Base-by-base conservation (phyloP, 192 early-diverging fungal genomes). In the Haplosporangium gracile region DNA sequence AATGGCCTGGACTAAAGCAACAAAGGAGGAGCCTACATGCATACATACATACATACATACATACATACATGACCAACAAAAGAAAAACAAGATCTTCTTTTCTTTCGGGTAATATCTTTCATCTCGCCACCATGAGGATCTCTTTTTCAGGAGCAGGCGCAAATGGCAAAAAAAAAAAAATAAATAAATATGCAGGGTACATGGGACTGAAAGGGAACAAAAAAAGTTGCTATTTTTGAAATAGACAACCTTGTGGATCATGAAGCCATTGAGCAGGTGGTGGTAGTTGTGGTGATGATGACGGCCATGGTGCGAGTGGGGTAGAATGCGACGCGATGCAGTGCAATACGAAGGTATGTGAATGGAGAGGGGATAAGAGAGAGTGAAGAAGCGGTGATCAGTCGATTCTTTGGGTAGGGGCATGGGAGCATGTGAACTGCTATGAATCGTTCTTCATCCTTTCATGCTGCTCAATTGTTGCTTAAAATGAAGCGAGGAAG, bases 401-500 rank as follows among this genome's bases (percentile, higher is more conserved):
- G 60, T 65, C 60, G 26, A 65, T 65, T 65, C 60, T 65, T 65
- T 65, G 60, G 60, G 60, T 10, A 65, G 60, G 60, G 60, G 60
- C 60, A 65, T 34, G 60, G 32, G 60, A 65, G 26, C 60, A 65
- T 65, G 60, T 65, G 60, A 65, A 65, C 60, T 29, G 60, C 60
- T 10, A 15, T 32, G 20, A 38, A 42, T 70, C 22, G 40, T 70
- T 70, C 40, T 42, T 38, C 18, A 40, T 70, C 40, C 24, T 70
- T 70, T 24, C 40, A 42, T 70, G 69, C 38, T 40, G 69, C 69
- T 65, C 60, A 65, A 65, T 34, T 65, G 10, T 51, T 22, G 20
- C 20, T 20, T 51, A 20, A 18, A 20, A 51, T 51, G 18, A 51
- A 51, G 49, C 49, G 49, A 51, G 49, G 49, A 51, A 18, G 18